phyloP scores from a whole-genome alignment of 106 monocot genomes.

The Dendrobium nobile region DNA sequence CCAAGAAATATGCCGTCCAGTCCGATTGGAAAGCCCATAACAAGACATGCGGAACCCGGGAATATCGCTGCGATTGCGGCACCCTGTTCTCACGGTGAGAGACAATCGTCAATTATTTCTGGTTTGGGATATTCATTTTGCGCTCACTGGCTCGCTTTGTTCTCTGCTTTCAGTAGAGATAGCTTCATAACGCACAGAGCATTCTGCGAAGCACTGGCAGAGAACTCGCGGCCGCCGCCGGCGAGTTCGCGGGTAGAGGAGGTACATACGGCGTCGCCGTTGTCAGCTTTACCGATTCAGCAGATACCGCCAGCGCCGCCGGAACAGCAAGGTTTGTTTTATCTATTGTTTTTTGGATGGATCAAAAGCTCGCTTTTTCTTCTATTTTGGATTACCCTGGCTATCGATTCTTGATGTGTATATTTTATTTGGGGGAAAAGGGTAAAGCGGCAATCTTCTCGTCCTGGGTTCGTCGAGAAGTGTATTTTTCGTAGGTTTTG shows the following conservation, averaged over 20 bases:
- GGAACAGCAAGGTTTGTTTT: constrained; percentile 17
- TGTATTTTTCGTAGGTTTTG: constrained; percentile 8
- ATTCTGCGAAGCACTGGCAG: constrained; percentile 45
- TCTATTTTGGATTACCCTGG: constrained; percentile 2
- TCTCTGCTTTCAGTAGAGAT: constrained; percentile 24
- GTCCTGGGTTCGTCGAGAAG: not conserved
- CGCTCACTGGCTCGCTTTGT: not conserved
- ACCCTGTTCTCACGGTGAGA: constrained; percentile 72
- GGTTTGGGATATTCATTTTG: not conserved
- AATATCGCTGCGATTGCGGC: constrained; percentile 86
- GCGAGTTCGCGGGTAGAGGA: not conserved
- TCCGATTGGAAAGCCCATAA: constrained; percentile 83
- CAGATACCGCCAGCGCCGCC: constrained; percentile 7
- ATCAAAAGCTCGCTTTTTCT: constrained; percentile 1
- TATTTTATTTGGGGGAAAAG: constrained; percentile 8
- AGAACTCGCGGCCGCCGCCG: constrained; percentile 19
- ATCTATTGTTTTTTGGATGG: not conserved
- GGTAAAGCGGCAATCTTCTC: not conserved
- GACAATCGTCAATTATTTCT: not conserved
- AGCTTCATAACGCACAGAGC: constrained; percentile 45
- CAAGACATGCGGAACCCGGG: constrained; percentile 80
- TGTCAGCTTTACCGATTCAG: not conserved
- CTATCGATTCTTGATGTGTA: not conserved
- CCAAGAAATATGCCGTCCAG: constrained; percentile 78
- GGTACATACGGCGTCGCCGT: not conserved